Conservation (phyloP, 768 basidiomycete species). For the Lactarius quietus region DNA sequence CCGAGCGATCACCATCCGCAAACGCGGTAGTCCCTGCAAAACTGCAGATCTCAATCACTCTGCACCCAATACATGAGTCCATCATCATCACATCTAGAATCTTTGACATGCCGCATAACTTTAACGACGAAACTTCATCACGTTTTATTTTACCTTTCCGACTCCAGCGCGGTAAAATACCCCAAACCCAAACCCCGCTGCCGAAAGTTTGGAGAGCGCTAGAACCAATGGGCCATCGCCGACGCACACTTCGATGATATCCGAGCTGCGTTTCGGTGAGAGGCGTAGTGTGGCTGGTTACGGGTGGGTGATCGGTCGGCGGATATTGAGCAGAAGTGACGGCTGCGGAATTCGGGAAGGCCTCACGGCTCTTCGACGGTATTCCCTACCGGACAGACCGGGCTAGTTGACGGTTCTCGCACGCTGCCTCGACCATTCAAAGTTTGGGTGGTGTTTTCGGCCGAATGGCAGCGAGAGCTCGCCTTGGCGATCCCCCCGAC, state of each 20-base stretch:
- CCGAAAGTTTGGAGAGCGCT: not conserved
- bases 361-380: conserved; percentile 3
- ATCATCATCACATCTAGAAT: not conserved
- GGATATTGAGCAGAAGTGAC: conserved; percentile 19
- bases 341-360: conserved; percentile 7
- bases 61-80: not conserved
- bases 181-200: not conserved
- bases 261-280: conserved; percentile 3
- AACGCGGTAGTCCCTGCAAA: conserved; percentile 8
- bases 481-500: not conserved
- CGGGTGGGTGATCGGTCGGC: conserved; percentile 20
- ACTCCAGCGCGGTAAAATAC: not conserved
- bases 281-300: conserved; percentile 17
- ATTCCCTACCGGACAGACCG: not conserved
- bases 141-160: not conserved
- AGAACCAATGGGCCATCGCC: not conserved
- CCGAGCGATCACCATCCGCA: conserved; percentile 13
- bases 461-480: not conserved
- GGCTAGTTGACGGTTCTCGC: conserved; percentile 1
- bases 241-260: not conserved
- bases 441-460: not conserved
- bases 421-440: not conserved
- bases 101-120: not conserved
- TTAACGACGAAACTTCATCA: not conserved
- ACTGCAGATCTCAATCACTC: not conserved